Percentiles rank a stretch among this genome's conserved stretches.
phyloP scores from a whole-genome alignment of 805 yeast species.

The Lipomyces japonicus region DNA sequence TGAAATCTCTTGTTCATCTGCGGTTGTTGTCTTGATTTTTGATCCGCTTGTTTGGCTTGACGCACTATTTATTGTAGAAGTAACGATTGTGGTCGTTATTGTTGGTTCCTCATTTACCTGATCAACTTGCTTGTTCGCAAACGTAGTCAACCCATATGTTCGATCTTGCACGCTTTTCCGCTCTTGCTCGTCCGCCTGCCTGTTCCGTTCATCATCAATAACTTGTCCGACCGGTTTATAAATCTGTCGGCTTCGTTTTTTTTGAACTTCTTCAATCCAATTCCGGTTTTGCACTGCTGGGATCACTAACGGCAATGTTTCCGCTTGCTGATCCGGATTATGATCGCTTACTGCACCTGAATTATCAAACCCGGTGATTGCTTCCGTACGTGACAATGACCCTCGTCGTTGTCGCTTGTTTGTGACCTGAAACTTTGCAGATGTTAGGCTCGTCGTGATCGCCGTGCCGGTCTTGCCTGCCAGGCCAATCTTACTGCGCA shows the following conservation, averaged over 20 bases:
- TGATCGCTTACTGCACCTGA: constrained; percentile 11
- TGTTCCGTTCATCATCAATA: constrained; percentile 17
- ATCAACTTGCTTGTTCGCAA: background rate
- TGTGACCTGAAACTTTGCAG: background rate
- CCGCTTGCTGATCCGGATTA: background rate
- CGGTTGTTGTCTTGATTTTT: constrained; percentile 2
- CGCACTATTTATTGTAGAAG: constrained; percentile 11
- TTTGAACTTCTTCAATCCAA: constrained; percentile 24
- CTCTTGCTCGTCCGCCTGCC: constrained; percentile 24
- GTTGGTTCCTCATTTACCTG: background rate
- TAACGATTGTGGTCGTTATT: constrained; percentile 5
- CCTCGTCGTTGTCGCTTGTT: constrained; percentile 17
- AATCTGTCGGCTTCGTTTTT: constrained; percentile 7
- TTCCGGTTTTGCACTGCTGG: constrained; percentile 20
- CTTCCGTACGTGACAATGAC: constrained; percentile 11
- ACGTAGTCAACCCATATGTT: constrained; percentile 11
- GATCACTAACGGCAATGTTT: constrained; percentile 15
- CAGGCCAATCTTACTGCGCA: background rate
- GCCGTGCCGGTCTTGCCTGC: background rate
- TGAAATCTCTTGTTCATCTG: constrained; percentile 12
- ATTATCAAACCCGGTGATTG: constrained; percentile 21
- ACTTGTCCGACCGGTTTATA: constrained; percentile 21
- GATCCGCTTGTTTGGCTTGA: constrained; percentile 9
- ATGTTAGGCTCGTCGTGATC: too few relatives aligned
- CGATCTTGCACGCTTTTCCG: constrained; percentile 4